phyloP scores from a whole-genome alignment of 2,329 filamentous ascomycete species.

The Aspergillaceae sp. region DNA sequence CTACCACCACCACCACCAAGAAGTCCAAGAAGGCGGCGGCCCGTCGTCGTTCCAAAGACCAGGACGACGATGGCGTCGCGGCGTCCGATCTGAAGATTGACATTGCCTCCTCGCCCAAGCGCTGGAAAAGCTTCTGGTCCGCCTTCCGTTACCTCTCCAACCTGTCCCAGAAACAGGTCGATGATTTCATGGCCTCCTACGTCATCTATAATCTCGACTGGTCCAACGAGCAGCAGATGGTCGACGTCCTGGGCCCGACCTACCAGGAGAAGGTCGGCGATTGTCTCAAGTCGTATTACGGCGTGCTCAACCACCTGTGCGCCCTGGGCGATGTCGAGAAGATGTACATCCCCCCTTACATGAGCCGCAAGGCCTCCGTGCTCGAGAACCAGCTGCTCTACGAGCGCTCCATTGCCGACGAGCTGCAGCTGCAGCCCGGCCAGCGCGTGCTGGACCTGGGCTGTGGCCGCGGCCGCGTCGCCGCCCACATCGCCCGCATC shows the following conservation, averaged over 20 bases:
- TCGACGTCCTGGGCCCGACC: slow-evolving; percentile 39
- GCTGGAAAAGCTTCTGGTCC: slow-evolving; percentile 43
- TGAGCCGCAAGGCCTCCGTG: slow-evolving; percentile 44
- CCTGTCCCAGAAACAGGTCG: slow-evolving; percentile 43
- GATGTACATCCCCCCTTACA: slow-evolving; percentile 50
- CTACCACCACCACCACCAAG: slow-evolving; percentile 2
- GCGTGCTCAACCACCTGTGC: slow-evolving; percentile 48
- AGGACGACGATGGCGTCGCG: slow-evolving; percentile 1
- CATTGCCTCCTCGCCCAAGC: slow-evolving; percentile 37
- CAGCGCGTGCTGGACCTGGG: slow-evolving; percentile 45
- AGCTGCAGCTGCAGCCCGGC: slow-evolving; percentile 39
- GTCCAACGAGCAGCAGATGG: slow-evolving; percentile 44
- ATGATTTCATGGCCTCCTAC: slow-evolving; percentile 50
- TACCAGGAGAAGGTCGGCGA: slow-evolving; percentile 46
- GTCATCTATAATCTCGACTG: slow-evolving; percentile 51
- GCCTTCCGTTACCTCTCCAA: slow-evolving; percentile 45
- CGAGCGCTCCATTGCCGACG: slow-evolving; percentile 43
- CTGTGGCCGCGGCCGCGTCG: slow-evolving; percentile 46
- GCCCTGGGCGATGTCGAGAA: slow-evolving; percentile 50
- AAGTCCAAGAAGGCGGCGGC: not conserved
- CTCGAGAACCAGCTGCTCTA: slow-evolving; percentile 47
- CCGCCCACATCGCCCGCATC: slow-evolving; percentile 45
- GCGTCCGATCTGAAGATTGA: slow-evolving; percentile 30
- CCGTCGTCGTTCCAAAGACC: not conserved
- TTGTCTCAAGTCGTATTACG: slow-evolving; percentile 46